Base-by-base conservation (phyloP, 495 filamentous ascomycete species). In the Neurospora hispaniola region DNA sequence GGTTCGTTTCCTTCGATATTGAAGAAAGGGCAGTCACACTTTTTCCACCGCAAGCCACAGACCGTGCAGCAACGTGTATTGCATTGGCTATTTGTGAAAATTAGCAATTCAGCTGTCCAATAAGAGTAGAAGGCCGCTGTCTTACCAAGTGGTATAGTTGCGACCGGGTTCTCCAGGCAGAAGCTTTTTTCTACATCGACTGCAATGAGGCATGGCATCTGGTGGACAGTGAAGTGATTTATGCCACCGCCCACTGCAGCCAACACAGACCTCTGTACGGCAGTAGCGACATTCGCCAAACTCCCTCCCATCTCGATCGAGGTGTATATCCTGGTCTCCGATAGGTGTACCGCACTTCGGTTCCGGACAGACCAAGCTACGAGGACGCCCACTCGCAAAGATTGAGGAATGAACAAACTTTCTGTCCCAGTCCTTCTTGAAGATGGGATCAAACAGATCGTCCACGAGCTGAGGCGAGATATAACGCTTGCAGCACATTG, bases 111-210 rank as follows among this genome's bases (percentile, higher is more conserved):
- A 18, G 42, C 9, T 40, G 9, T 66, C 35, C 46, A 69, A 40
- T 73, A 54, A 42, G 46, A 39, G 18, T 23, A 5, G 43, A 69
- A 54, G 71, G n/a, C 31, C 40, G 81, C 4, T 16, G n/a, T 43
- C 89, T 79, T 85, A 90, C 89, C 90, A 96, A 66, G 89, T 93
- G 89, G 94, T 94, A 77, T 94, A 93, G 80, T 93, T 93, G 79
- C 91, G 93, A 69, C 93, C 92, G 69, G 93, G 81, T 79, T 96
- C 92, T 16, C 54, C 54, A 16, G 54, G 54, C 27, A 35, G 6
- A n/a, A 94, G 91, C 80, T 90, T 87, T 20, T 88, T 85, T 71
- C 85, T 88, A 82, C 93, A 96, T 74, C 85, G 90, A 80, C 88
- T 90, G 76, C 93, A 96, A 40, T 89, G 86, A 77, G 93, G 90